Base-by-base conservation (phyloP, 352 stramenopile species). In the Nothophytophthora sp. region DNA sequence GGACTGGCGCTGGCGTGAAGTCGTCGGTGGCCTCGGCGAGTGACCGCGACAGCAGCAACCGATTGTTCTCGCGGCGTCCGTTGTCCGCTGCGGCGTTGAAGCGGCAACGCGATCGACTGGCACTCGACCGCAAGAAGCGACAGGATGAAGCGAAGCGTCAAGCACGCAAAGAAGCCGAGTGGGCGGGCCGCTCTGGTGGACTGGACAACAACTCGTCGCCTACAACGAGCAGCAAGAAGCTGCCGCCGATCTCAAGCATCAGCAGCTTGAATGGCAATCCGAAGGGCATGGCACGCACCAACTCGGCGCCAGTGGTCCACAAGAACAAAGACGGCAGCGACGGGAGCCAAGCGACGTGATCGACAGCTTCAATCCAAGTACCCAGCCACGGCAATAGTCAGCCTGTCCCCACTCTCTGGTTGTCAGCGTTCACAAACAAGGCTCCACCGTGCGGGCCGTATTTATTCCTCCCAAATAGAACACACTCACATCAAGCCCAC, bases 111-210 rank as follows among this genome's bases (percentile, higher is more conserved):
- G 71, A 88, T 20, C 88, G 90, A 63, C 51, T 86, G 29, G 37
- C 70, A 5, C 42, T 68, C 8, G 71, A 86, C 37, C 78, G 76
- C 22, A 81, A 82, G 30, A 83, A 86, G 52, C 76, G 77, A 18
- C 60, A 77, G 33, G 80, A 90, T 22, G 80, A 91, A n/a, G 59
- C 62, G 3, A 74, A 77, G 35, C 64, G 65, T 2, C 62, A 83
- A 24, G 61, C 77, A 3, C 68, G 73, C 19, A 86, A 90, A 67
- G 84, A 96, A 55, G 67, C 81, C 6, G 76, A 92, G 36, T 96
- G 84, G 86, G 67, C 81, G 23, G 84, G 84, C 8, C 78, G 84
- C 7, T 78, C 82, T 0, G 84, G 78, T 7, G 86, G 86, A 0
- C 57, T 94, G 52, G 79, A 96, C 29, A 54, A 70, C 15, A 63